Base-by-base conservation (phyloP, 1,284 basidiomycete species). In the Trichosporon asahii region DNA sequence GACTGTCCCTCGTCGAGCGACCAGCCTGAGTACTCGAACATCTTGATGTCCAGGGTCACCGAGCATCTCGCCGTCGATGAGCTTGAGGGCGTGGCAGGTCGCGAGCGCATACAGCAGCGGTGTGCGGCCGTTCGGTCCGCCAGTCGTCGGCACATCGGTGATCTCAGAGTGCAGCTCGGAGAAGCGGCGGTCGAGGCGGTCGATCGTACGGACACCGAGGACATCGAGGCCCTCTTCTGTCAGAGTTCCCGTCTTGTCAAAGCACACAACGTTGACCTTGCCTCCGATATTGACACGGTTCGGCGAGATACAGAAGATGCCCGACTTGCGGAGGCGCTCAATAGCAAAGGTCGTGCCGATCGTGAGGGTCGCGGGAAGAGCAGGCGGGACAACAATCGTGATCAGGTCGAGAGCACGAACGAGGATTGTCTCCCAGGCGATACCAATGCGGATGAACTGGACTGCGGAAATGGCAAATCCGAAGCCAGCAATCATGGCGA, bases 151-250 rank as follows among this genome's bases (percentile, higher is more conserved):
- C 27, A 99, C 86, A 77, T 98, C 96, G 71, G 92, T 88, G 8
- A 95, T 88, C 70, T 95, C 90, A 72, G 92, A 88, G 72, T 97
- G 87, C 23, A 99, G 88, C 79, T 99, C 95, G 53, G 94, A 94
- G 83, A 99, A 99, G 60, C 90, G 88, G 65, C 90, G 88, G 66
- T 82, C 79, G 18, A 80, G 87, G 64, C 91, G 89, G 74, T 95
- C 93, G 57, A 94, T 87, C 1, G 89, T 89, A 53, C 95, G 90
- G 12, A 95, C 91, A 29, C 95, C 95, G 61, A 99, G 90, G 61
- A 99, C 95, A 79, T 99, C 97, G 55, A 99, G 87, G 0, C 97
- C 97, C 75, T 99, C 97, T 82, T 98, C 97, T 0, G 97, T 99
- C 18, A 99, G 87, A 0, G 97, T 99, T 1, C 97, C 97, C 0